Evolutionary conservation across 2,329 filamentous ascomycete species (phyloP).

Genomic region (Alternaria triticina): DNA sequence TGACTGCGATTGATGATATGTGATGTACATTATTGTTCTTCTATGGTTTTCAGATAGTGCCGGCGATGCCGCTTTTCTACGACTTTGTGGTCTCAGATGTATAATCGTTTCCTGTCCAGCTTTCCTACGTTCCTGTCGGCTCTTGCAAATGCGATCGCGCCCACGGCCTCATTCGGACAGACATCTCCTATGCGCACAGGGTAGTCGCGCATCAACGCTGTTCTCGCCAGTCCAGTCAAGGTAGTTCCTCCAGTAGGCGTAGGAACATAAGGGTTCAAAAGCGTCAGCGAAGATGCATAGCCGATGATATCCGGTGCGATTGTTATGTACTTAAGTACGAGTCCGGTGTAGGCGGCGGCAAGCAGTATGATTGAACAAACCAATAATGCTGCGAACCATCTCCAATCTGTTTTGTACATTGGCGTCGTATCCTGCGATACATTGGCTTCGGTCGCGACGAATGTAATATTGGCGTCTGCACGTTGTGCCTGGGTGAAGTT

Average conservation of each 20-base stretch:
- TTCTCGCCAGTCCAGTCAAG: slow-evolving; percentile 21
- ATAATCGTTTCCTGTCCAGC: slow-evolving; percentile 29
- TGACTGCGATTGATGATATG: neutral
- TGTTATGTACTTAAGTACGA: slow-evolving; percentile 37
- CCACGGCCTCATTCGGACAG: slow-evolving; percentile 32
- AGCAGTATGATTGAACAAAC: slow-evolving; percentile 32
- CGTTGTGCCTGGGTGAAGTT: neutral
- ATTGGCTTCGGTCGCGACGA: slow-evolving; percentile 22
- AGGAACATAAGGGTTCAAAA: slow-evolving; percentile 7
- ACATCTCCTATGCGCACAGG: slow-evolving; percentile 39
- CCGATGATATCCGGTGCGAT: slow-evolving; percentile 31
- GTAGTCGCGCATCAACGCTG: slow-evolving; percentile 30
- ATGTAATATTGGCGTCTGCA: slow-evolving; percentile 6
- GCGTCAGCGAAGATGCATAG: slow-evolving; percentile 28
- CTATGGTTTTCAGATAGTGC: accelerated
- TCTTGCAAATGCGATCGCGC: slow-evolving; percentile 35
- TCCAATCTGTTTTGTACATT: slow-evolving; percentile 34
- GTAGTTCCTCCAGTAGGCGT: slow-evolving; percentile 8
- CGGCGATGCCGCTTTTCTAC: too few species aligned
- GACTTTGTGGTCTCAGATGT: slow-evolving; percentile 17
- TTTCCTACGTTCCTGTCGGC: slow-evolving; percentile 23
- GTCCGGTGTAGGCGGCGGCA: slow-evolving; percentile 30
- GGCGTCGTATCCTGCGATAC: neutral
- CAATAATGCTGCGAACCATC: slow-evolving; percentile 33
- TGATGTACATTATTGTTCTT: neutral